A percentile compares a stretch with the other conserved stretches of the same genome.
Evolutionary conservation across 2,329 filamentous ascomycete genomes (phyloP).

Genomic region (Aspergillus sp.): DNA sequence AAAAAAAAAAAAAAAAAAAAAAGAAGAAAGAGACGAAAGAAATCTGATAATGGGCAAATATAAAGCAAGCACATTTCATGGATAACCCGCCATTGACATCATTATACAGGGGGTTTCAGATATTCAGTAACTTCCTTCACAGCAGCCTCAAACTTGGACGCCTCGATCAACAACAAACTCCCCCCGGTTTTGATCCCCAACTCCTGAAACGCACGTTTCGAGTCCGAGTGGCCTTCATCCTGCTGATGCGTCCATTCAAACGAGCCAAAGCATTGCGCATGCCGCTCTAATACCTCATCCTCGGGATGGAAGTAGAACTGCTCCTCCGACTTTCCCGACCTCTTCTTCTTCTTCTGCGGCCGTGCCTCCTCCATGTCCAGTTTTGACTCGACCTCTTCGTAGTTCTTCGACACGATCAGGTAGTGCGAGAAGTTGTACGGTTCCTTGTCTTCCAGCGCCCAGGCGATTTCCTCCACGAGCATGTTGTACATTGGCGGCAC

Average conservation of each 20-base stretch:
- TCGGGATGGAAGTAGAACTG: slow-evolving; percentile 92
- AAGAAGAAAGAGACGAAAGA: no score
- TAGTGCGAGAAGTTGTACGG: slow-evolving; percentile 92
- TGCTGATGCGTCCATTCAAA: slow-evolving; percentile 72
- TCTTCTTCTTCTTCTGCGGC: slow-evolving; percentile 61
- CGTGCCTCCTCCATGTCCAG: slow-evolving; percentile 59
- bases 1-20: no score
- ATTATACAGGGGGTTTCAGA: slow-evolving; percentile 47
- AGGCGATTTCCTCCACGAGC: slow-evolving; percentile 83
- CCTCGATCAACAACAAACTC: slow-evolving; percentile 80
- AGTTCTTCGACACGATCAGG: slow-evolving; percentile 84
- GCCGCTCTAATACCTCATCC: slow-evolving; percentile 76
- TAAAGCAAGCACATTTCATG: slow-evolving; percentile 1
- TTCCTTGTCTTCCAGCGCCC: slow-evolving; percentile 80
- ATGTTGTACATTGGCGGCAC: slow-evolving; percentile 91
- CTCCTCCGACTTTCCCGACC: slow-evolving; percentile 40
- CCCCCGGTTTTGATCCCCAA: slow-evolving; percentile 78
- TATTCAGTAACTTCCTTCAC: slow-evolving; percentile 70
- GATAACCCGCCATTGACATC: background rate
- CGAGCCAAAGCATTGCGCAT: slow-evolving; percentile 60
- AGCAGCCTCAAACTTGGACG: slow-evolving; percentile 62
- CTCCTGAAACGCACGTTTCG: slow-evolving; percentile 91
- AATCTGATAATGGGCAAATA: background rate
- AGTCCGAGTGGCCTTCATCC: slow-evolving; percentile 74
- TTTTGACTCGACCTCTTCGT: slow-evolving; percentile 74